A percentile compares a stretch with the other conserved stretches of the same genome.
phyloP scores from a whole-genome alignment of 192 early-diverging fungal species.

The Phlyctochytrium planicorne region DNA sequence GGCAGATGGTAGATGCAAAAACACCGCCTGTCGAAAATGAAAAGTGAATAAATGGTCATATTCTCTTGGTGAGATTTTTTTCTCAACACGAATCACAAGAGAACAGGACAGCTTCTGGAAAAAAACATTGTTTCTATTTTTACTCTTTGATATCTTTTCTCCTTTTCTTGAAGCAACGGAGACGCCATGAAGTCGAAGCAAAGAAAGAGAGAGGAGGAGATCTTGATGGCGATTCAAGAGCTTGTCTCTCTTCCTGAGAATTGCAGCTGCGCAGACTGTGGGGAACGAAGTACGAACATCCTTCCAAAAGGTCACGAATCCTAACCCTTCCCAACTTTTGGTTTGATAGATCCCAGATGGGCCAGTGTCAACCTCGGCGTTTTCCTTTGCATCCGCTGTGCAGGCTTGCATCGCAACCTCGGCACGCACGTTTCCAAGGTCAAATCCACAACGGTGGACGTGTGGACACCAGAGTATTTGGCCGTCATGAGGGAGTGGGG shows the following conservation, averaged over 20 bases:
- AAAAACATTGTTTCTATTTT: too few relatives aligned
- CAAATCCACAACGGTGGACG: slow-evolving; percentile 85
- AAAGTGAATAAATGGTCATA: slow-evolving; percentile 86
- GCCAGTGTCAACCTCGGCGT: slow-evolving; percentile 42
- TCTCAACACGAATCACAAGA: too few relatives aligned
- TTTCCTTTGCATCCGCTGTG: slow-evolving; percentile 55
- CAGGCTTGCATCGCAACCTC: slow-evolving; percentile 55
- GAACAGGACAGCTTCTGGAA: too few relatives aligned
- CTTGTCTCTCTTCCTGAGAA: slow-evolving; percentile 45
- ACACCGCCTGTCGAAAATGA: slow-evolving; percentile 93
- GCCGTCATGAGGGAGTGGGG: slow-evolving; percentile 54
- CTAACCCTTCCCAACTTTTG: neutral
- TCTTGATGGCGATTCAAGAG: slow-evolving; percentile 23
- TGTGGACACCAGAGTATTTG: slow-evolving; percentile 84
- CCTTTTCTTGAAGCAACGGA: too few relatives aligned
- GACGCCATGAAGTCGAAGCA: slow-evolving; percentile 5
- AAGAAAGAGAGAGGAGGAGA: neutral
- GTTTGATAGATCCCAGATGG: slow-evolving; percentile 41
- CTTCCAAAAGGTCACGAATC: neutral
- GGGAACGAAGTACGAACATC: slow-evolving; percentile 23
- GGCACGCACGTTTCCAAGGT: slow-evolving; percentile 91
- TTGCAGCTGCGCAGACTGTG: slow-evolving; percentile 47
- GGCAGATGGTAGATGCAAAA: slow-evolving; percentile 77
- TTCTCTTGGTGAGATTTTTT: too few relatives aligned
- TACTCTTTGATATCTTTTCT: too few relatives aligned